Base-by-base conservation (phyloP, 768 basidiomycete species). In the Holtermannia corniformis region DNA sequence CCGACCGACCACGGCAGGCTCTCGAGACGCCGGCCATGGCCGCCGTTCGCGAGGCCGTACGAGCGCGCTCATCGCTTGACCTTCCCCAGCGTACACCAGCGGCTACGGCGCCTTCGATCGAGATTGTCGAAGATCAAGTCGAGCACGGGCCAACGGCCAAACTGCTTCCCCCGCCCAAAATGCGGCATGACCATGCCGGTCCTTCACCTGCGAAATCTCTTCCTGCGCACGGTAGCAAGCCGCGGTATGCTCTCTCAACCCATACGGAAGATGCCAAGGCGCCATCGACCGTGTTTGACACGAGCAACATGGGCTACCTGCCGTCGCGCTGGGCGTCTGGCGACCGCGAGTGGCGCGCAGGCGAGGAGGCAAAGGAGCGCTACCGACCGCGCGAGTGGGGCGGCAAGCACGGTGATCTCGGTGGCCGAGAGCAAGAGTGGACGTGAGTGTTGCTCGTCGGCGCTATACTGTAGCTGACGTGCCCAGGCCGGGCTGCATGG, bases 351-450 rank as follows among this genome's bases (percentile, higher is more conserved):
- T 41, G 68, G 21, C 47, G 71, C 22, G 45, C 41, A 21, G 67
- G 65, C 22, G 71, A 70, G 41, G 62, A 65, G 27, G 63, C 62
- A 20, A 68, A 61, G 44, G 68, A 72, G 37, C 62, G 53, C 57
- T 72, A 72, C 49, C 59, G 71, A 51, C 71, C 71, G 16, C 59
- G 56, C 50, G 71, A 72, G 51, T 72, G 71, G 67, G 59, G 59
- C 20, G 63, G 64, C n/a, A 64, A 61, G 54, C 46, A 57, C 43
- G 63, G 63, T 20, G 64, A 65, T 50, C 37, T 59, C 10, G 57
- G 44, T 28, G 62, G 62, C n/a, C 62, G 54, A 47, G 53, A 59
- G 20, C 62, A 62, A 40, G 68, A 70, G 26, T 72, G 66, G 66
- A 64, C 47, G 71, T 72, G 61, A 72, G 70, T 68, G 12, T 40